Evolutionary conservation across 352 stramenopile species (phyloP).

Genomic region (Globisporangium carolinianum): DNA sequence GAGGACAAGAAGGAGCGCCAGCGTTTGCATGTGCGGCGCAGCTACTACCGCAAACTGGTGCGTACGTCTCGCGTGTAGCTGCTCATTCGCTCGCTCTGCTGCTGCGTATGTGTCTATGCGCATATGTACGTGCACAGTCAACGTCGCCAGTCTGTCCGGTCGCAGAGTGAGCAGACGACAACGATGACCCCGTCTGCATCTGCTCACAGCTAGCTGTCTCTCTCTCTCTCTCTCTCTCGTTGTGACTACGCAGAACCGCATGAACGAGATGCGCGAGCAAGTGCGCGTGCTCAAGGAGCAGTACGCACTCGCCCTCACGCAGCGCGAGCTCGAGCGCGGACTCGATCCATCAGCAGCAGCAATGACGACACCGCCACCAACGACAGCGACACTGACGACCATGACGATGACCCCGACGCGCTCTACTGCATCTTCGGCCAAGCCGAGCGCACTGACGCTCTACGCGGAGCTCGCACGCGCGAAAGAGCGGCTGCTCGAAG

Average conservation of each 20-base stretch:
- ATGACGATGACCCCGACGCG: slow-evolving; percentile 5
- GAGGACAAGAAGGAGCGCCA: slow-evolving; percentile 50
- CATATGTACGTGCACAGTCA: not conserved
- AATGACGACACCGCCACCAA: not conserved
- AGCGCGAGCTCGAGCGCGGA: slow-evolving; percentile 1
- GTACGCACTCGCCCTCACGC: slow-evolving; percentile 21
- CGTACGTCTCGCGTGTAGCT: too few species aligned
- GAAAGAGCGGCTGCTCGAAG: slow-evolving; percentile 40
- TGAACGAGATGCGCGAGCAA: slow-evolving; percentile 29
- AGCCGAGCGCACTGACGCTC: slow-evolving; percentile 14
- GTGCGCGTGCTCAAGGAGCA: slow-evolving; percentile 24
- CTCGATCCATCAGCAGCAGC: not conserved
- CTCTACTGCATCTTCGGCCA: slow-evolving; percentile 16
- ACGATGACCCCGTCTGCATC: not conserved
- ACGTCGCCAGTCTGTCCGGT: not conserved
- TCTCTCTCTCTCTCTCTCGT: not conserved
- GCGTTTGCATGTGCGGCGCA: slow-evolving; percentile 45
- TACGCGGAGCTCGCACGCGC: slow-evolving; percentile 45
- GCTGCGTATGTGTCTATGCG: not conserved
- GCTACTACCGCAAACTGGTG: slow-evolving; percentile 38
- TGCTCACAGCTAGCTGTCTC: not conserved
- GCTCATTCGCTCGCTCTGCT: too few species aligned
- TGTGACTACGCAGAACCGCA: slow-evolving; percentile 18
- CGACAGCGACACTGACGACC: not conserved
- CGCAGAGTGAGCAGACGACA: too few species aligned